These are phyloP conservation scores for Cudoniella acicularis DNA, from an alignment of 495 filamentous ascomycete species.

Conservation along the genomic window DNA sequence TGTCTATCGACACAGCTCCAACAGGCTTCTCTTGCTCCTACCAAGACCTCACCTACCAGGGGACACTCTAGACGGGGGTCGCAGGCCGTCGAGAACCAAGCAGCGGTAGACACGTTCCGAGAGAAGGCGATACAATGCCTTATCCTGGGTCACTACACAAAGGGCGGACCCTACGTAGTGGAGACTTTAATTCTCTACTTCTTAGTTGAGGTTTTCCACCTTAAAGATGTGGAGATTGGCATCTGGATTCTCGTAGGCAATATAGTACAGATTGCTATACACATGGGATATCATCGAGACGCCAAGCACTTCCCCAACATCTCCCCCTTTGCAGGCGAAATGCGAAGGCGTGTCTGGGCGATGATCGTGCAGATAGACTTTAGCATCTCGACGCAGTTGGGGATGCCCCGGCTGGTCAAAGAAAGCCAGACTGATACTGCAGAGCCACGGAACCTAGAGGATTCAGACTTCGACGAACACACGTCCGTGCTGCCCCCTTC, in stretches of 20 bases:
- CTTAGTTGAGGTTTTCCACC: conserved; percentile 37
- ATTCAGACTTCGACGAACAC: conserved; percentile 82
- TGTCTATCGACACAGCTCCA: conserved; percentile 2
- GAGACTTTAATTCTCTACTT: conserved; percentile 46
- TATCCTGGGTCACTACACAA: conserved; percentile 40
- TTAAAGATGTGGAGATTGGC: conserved; percentile 37
- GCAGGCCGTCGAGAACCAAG: conserved; percentile 20
- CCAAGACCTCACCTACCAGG: not conserved
- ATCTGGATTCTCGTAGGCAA: conserved; percentile 45
- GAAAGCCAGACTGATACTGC: conserved; percentile 77
- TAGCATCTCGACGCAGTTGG: conserved; percentile 81
- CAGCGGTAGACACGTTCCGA: conserved; percentile 12
- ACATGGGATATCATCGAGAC: conserved; percentile 55
- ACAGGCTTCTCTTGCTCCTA: conserved; percentile 28
- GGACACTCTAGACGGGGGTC: not conserved
- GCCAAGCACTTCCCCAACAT: conserved; percentile 48
- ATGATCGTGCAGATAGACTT: conserved; percentile 74
- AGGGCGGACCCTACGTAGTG: conserved; percentile 36
- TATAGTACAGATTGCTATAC: conserved; percentile 46
- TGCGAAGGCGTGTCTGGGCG: conserved; percentile 83
- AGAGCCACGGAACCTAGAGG: conserved; percentile 82
- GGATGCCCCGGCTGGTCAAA: conserved; percentile 79
- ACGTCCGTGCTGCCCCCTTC: conserved; percentile 70
- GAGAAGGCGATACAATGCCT: conserved; percentile 34
- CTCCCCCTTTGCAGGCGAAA: conserved; percentile 81